These are phyloP conservation scores for Rhododendron henanense DNA, from an alignment of 148 eudicot species.

Conservation along the genomic window DNA sequence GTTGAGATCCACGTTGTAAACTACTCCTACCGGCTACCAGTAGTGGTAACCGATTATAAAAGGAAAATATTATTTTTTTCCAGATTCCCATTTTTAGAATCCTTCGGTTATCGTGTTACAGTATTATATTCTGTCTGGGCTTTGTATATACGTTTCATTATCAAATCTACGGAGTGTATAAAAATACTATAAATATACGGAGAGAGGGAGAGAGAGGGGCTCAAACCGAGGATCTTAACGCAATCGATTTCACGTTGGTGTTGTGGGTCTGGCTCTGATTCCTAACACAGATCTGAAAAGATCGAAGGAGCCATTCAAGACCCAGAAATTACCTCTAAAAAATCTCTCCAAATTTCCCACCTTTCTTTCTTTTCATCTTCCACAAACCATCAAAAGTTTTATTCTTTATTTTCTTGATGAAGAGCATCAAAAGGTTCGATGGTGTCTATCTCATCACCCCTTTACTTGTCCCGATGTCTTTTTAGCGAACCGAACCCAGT, in stretches of 20 bases:
- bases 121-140: not conserved
- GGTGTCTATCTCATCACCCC: not conserved
- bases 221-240: not conserved
- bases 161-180: not conserved
- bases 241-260: not conserved
- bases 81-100: not conserved
- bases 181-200: not conserved
- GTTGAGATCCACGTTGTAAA: no score
- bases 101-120: not conserved
- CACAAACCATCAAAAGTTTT: not conserved
- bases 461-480: not conserved
- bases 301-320: not conserved
- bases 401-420: not conserved
- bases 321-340: not conserved
- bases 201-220: not conserved
- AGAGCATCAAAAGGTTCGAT: not conserved
- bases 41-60: no score
- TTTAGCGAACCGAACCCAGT: not conserved
- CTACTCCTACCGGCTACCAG: no score
- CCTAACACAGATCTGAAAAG: not conserved
- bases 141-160: not conserved
- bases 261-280: constrained; percentile 3
- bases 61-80: no score
- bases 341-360: not conserved
- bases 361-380: not conserved